phyloP scores from a whole-genome alignment of 345 rosid genomes.

The Eucalyptus decipiens region DNA sequence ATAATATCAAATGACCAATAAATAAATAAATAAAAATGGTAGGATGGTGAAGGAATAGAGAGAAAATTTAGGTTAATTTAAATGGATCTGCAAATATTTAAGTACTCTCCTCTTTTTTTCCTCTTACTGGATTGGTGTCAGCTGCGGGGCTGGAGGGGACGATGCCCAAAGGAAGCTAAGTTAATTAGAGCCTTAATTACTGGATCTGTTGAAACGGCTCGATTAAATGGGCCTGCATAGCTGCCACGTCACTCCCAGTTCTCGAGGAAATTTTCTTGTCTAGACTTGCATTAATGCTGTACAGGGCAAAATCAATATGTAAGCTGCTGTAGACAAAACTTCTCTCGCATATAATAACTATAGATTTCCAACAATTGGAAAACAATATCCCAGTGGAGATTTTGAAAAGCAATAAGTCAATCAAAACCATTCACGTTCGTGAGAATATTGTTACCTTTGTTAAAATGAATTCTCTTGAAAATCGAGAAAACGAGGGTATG shows the following conservation, averaged over 20 bases:
- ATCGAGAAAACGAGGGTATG: background rate
- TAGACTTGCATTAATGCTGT: background rate
- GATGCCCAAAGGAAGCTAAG: background rate
- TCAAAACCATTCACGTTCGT: background rate
- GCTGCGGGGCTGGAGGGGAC: background rate
- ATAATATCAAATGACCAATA: background rate
- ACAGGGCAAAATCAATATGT: background rate
- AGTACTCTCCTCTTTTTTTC: background rate
- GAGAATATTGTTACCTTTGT: background rate
- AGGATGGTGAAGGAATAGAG: background rate
- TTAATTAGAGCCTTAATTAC: background rate
- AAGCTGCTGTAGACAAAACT: background rate
- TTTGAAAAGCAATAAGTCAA: no score
- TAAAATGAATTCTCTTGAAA: background rate
- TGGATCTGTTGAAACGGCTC: background rate
- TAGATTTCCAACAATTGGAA: background rate
- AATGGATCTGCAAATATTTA: background rate
- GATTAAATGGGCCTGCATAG: background rate
- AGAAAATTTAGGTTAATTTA: background rate
- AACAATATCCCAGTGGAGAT: background rate
- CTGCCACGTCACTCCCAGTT: background rate
- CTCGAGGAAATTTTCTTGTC: background rate
- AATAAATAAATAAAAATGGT: background rate
- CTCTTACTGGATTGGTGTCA: background rate
- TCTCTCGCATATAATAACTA: background rate